These are phyloP conservation scores for Cavenderia fasciculata DNA, from an alignment of 78 protist species.

Conservation along the genomic window DNA sequence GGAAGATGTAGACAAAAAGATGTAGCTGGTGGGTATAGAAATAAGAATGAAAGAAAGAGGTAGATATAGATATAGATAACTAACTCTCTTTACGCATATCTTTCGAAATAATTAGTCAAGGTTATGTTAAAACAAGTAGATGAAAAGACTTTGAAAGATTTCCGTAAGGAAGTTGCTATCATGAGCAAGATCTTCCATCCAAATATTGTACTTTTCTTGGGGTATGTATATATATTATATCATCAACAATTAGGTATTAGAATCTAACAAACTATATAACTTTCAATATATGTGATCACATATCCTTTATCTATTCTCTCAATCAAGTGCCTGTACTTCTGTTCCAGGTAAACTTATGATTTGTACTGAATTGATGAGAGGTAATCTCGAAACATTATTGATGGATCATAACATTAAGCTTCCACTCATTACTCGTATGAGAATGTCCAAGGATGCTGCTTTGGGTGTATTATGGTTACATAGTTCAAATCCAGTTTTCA, in stretches of 20 bases:
- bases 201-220: slow-evolving; percentile 82
- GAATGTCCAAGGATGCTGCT: slow-evolving; percentile 85
- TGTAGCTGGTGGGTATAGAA: slow-evolving; percentile 50
- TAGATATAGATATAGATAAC: not conserved
- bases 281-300: too few relatives aligned
- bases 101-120: slow-evolving; percentile 36
- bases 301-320: not conserved
- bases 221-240: slow-evolving; percentile 17
- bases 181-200: slow-evolving; percentile 88
- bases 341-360: slow-evolving; percentile 81
- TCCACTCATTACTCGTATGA: slow-evolving; percentile 75
- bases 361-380: slow-evolving; percentile 76
- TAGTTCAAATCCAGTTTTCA: slow-evolving; percentile 77
- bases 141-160: slow-evolving; percentile 75
- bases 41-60: not conserved
- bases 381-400: slow-evolving; percentile 78
- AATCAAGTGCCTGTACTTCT: slow-evolving; percentile 79
- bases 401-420: slow-evolving; percentile 64
- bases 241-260: not conserved
- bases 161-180: slow-evolving; percentile 83
- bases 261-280: too few relatives aligned
- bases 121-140: slow-evolving; percentile 80
- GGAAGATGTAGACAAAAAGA: slow-evolving; percentile 73
- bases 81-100: not conserved
- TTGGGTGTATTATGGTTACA: slow-evolving; percentile 87